Evolutionary conservation across 192 early-diverging fungal genomes (phyloP).

Genomic region (Podila minutissima): DNA sequence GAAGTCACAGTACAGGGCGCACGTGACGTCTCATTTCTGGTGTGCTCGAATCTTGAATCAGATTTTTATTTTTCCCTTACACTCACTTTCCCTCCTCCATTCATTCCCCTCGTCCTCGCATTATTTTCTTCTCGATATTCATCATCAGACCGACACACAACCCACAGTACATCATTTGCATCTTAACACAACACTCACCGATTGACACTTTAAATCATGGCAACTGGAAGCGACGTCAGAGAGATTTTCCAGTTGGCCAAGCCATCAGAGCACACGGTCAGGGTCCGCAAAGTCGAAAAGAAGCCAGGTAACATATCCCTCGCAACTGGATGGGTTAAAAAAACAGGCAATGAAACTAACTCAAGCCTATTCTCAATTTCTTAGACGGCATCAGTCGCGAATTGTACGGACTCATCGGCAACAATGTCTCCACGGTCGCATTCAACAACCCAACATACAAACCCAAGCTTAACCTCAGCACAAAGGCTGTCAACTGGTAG

Average conservation of each 20-base stretch:
- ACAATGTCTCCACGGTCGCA: slow-evolving; percentile 68
- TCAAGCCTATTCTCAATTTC: not conserved
- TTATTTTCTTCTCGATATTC: no score
- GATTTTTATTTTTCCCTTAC: not conserved
- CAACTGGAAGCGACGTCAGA: slow-evolving; percentile 64
- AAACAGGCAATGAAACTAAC: not conserved
- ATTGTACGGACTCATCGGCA: slow-evolving; percentile 72
- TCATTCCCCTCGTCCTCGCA: not conserved
- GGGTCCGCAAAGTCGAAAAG: slow-evolving; percentile 53
- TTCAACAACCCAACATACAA: slow-evolving; percentile 70
- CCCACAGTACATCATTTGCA: no score
- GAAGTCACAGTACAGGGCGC: no score
- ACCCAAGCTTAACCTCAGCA: slow-evolving; percentile 77
- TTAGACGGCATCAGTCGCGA: slow-evolving; percentile 70
- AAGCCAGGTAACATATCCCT: slow-evolving; percentile 58
- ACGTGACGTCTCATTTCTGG: no score
- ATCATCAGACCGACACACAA: not conserved
- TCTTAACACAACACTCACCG: not conserved
- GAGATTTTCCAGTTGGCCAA: slow-evolving; percentile 68
- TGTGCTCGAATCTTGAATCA: not conserved
- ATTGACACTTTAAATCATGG: slow-evolving; percentile 11
- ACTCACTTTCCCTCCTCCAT: not conserved
- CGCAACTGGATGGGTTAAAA: not conserved
- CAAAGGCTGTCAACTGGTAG: slow-evolving; percentile 74
- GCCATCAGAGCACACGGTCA: slow-evolving; percentile 35